Evolutionary conservation across 139 green algal genomes (phyloP).

Genomic region (Chlamydomonas eustigma): DNA sequence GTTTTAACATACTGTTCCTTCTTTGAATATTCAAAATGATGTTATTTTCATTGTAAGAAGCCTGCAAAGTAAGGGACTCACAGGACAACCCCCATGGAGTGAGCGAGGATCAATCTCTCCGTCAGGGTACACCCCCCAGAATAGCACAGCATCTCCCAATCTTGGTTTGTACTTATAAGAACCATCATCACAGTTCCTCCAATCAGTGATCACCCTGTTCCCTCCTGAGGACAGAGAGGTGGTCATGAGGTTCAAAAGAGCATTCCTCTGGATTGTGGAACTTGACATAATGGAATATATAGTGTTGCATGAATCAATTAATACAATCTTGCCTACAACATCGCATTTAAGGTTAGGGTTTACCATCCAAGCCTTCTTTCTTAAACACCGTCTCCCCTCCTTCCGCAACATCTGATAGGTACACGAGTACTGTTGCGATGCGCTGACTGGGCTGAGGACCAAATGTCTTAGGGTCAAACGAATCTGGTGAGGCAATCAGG

Average conservation of each 20-base stretch:
- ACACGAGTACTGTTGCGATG: slow-evolving; percentile 74
- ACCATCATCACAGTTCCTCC: slow-evolving; percentile 36
- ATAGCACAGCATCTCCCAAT: slow-evolving; percentile 79
- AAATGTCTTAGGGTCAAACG: slow-evolving; percentile 26
- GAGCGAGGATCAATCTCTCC: slow-evolving; percentile 41
- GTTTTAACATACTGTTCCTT: no score
- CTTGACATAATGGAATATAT: no score
- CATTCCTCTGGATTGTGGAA: no score
- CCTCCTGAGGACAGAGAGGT: slow-evolving; percentile 15
- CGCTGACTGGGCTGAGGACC: slow-evolving; percentile 58
- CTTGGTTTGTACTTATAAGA: slow-evolving; percentile 66
- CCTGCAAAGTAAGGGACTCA: slow-evolving; percentile 26
- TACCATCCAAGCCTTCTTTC: slow-evolving; percentile 48
- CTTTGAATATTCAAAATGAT: no score
- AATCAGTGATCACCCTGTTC: slow-evolving; percentile 27
- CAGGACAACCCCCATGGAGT: slow-evolving; percentile 81
- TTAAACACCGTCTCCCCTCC: slow-evolving; percentile 69
- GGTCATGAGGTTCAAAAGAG: no score
- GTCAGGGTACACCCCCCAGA: slow-evolving; percentile 50
- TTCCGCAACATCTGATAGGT: slow-evolving; percentile 69
- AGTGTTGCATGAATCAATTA: no score
- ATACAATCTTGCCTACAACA: no score
- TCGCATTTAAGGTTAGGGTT: no score
- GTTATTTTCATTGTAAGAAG: slow-evolving; percentile 57
- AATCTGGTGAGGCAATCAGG: background rate